Percentiles rank a stretch among this genome's conserved stretches.
Evolutionary conservation across 768 basidiomycete genomes (phyloP).

Genomic region (Tulasnella sp.): DNA sequence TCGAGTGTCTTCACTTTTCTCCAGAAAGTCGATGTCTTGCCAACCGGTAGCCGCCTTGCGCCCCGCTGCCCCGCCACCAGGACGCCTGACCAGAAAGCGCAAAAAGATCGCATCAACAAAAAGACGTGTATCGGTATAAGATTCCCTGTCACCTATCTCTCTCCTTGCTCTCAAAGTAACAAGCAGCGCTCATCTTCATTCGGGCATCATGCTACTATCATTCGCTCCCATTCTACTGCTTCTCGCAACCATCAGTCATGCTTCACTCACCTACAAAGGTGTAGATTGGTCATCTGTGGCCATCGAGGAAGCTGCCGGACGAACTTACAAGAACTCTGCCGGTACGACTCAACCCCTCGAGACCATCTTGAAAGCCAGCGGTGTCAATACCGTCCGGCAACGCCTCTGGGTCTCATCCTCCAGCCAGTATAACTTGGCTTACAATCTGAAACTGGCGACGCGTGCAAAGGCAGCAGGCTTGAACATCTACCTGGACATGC

Average conservation of each 20-base stretch:
- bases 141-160: too few relatives aligned
- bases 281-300: constrained; percentile 47
- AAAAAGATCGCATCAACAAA: too few relatives aligned
- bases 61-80: too few relatives aligned
- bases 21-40: too few relatives aligned
- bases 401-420: constrained; percentile 45
- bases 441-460: constrained; percentile 44
- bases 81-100: too few relatives aligned
- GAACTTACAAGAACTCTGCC: constrained; percentile 35
- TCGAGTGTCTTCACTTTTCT: too few relatives aligned
- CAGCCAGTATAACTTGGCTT: constrained; percentile 39
- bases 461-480: constrained; percentile 46
- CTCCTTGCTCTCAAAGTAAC: too few relatives aligned
- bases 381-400: constrained; percentile 47
- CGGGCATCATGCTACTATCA: not conserved
- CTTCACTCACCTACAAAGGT: constrained; percentile 38
- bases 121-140: too few relatives aligned
- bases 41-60: too few relatives aligned
- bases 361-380: constrained; percentile 42
- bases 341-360: constrained; percentile 34
- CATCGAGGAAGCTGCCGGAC: constrained; percentile 41
- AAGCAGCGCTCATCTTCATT: too few relatives aligned
- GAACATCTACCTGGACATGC: constrained; percentile 44
- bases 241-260: not conserved
- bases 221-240: not conserved